Evolutionary conservation across 345 rosid species (phyloP), one percentile per base, ranked within the genome.

Genomic region (Eucalyptus cloeziana): DNA sequence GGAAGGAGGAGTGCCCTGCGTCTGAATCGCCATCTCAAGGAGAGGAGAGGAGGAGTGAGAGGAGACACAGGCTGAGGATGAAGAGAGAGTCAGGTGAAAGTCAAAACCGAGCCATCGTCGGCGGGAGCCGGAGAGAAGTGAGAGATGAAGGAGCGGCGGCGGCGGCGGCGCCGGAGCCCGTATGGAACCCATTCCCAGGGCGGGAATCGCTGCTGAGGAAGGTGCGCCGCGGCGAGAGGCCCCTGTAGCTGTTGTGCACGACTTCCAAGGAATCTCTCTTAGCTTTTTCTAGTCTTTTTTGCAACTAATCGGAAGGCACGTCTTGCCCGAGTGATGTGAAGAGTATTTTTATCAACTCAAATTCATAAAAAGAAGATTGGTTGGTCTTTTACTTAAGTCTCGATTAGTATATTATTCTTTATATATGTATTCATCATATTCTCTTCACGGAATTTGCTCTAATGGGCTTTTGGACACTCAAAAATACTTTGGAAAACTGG

Each of bases 141-240:
- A 40, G 86, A 43, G 54, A 86, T 13, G 47, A 37, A 76, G 15
- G 79, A 87, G 87, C 31, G 33, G 30, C 8, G 49, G 21, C 37
- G 52, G 49, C 62, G 44, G 69, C 71, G 52, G 64, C 11, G 54
- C 86, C 56, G 86, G 87, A 85, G 91, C 90, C 87, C 17, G 47
- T 88, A 64, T 76, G 51, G 31, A 95, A 90, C 83, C 96, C 94
- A 51, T 95, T 96, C 87, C 97, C 97, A n/a, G 98, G 98, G 60
- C 96, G 97, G 31, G 93, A 95, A 85, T 89, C 91, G 89, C 89
- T 94, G 49, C 91, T 94, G 89, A 94, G 92, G 90, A 94, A 93
- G 89, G 95, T 90, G 71, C 90, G 90, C 60, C 87, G 87, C 89
- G 90, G 93, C 85, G 89, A 51, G 22, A 89, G 47, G 15, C 85